These are phyloP conservation scores for Drechslerella dactyloides DNA, from an alignment of 2,329 filamentous ascomycete species.

Conservation along the genomic window DNA sequence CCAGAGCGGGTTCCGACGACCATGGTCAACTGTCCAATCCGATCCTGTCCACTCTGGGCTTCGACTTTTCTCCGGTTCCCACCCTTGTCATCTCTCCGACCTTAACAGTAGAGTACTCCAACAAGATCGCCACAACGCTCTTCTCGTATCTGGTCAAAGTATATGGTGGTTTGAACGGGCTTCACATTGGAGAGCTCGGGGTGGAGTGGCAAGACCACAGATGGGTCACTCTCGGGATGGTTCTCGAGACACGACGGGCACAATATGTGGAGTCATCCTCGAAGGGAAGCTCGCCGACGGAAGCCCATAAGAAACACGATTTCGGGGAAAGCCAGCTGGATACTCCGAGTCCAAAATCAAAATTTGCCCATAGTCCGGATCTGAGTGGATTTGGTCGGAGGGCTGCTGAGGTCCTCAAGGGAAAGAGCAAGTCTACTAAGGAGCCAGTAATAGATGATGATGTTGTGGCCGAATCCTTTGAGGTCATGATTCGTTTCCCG, in stretches of 20 bases:
- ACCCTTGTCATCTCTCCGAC: slow-evolving; percentile 44
- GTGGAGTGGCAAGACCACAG: slow-evolving; percentile 45
- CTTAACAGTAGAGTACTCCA: slow-evolving; percentile 40
- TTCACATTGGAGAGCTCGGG: slow-evolving; percentile 45
- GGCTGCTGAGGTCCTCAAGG: slow-evolving; percentile 43
- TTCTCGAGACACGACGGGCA: slow-evolving; percentile 39
- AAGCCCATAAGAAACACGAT: slow-evolving; percentile 19
- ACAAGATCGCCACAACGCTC: slow-evolving; percentile 33
- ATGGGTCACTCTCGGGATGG: slow-evolving; percentile 48
- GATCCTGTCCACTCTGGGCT: slow-evolving; percentile 24
- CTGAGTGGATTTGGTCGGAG: slow-evolving; percentile 45
- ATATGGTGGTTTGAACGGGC: slow-evolving; percentile 31
- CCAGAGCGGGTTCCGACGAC: slow-evolving; percentile 36
- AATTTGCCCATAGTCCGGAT: slow-evolving; percentile 36
- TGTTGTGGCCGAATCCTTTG: slow-evolving; percentile 31
- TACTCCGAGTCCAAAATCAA: slow-evolving; percentile 33
- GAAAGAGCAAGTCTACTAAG: slow-evolving; percentile 27
- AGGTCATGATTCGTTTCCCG: slow-evolving; percentile 47
- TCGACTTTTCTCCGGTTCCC: slow-evolving; percentile 42
- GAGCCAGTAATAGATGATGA: slow-evolving; percentile 18
- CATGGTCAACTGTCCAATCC: slow-evolving; percentile 29
- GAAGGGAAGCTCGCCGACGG: slow-evolving; percentile 27
- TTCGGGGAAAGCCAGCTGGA: slow-evolving; percentile 24
- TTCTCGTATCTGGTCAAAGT: slow-evolving; percentile 48
- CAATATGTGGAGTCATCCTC: slow-evolving; percentile 26